Evolutionary conservation across 2,329 filamentous ascomycete species (phyloP).

Genomic region (Arthrobotrys sphaeroides): DNA sequence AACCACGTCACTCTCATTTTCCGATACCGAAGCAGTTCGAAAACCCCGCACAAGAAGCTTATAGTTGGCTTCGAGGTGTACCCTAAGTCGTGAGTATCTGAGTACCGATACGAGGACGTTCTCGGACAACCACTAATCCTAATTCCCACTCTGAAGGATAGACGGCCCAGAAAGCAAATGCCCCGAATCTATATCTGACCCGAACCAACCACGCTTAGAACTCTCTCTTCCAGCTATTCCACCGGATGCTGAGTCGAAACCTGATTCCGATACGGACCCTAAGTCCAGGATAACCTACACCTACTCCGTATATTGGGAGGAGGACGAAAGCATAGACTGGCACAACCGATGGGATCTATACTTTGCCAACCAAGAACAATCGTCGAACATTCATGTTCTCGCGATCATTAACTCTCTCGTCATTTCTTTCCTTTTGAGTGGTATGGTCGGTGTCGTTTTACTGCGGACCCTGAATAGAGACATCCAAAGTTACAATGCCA

Average conservation of each 20-base stretch:
- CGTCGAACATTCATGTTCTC: constrained; percentile 83
- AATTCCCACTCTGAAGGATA: constrained; percentile 66
- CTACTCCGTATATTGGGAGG: constrained; percentile 89
- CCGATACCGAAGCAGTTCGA: constrained; percentile 74
- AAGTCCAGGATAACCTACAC: constrained; percentile 81
- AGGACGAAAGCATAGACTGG: constrained; percentile 84
- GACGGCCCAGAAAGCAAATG: constrained; percentile 68
- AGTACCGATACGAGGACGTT: background rate
- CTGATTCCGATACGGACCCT: constrained; percentile 66
- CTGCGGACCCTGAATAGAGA: constrained; percentile 80
- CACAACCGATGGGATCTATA: constrained; percentile 86
- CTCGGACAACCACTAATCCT: background rate
- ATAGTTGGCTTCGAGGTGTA: constrained; percentile 92
- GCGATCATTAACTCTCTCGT: constrained; percentile 87
- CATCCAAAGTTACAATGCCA: constrained; percentile 75
- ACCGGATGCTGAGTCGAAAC: constrained; percentile 31
- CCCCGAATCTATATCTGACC: constrained; percentile 62
- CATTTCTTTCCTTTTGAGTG: constrained; percentile 80
- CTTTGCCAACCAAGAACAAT: constrained; percentile 86
- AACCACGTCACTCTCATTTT: constrained; percentile 89
- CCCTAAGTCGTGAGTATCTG: constrained; percentile 68
- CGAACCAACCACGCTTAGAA: constrained; percentile 65
- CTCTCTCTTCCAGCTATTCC: constrained; percentile 71
- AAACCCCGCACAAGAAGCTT: constrained; percentile 76
- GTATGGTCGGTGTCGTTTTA: constrained; percentile 82